Base-by-base conservation (phyloP, 2,329 filamentous ascomycete species). In the Pseudopithomyces maydicus region DNA sequence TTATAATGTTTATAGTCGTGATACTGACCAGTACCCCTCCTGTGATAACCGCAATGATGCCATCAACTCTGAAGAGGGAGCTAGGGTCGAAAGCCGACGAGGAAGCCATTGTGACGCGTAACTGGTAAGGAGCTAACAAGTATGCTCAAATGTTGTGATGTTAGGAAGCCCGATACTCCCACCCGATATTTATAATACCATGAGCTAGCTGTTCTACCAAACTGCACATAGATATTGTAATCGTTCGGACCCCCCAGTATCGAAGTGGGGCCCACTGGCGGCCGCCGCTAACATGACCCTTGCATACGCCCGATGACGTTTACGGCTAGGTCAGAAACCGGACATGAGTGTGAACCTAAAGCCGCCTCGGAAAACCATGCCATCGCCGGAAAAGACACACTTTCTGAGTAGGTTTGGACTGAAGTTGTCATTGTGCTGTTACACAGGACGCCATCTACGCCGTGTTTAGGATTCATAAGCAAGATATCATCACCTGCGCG, bases 11-110 rank as follows among this genome's bases (percentile, higher is more conserved):
- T 14, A 42, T 11, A 23, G 8, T 29, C 12, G 23, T 14, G 2
- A 17, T 29, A 47, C 33, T 44, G 14, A 66, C 63, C 63, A 54
- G 61, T 63, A 26, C 52, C 61, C 63, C 63, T 20, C 63, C 63
- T 2, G 63, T 66, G 1, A 64, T 51, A 1, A 66, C 63, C 11
- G 63, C 61, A 3, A 66, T 55, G 26, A 66, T 19, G 39, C 61
- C 57, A 17, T 66, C 57, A 11, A 66, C 61, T 36, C 49, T 50
- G 32, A 64, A 66, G 7, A 63, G 47, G 3, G 45, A 38, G 33
- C 45, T 38, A 14, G 45, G 19, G 8, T 48, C 45, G 17, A 38
- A 48, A 48, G 45, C 45, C 22, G 33, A 38, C 3, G 45, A 38
- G 19, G 45, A 26, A n/a, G 45, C 11, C 45, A 48, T 48, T 2